Evolutionary conservation across 2,329 filamentous ascomycete species (phyloP).

Genomic region (Pestalotiopsis sp.): DNA sequence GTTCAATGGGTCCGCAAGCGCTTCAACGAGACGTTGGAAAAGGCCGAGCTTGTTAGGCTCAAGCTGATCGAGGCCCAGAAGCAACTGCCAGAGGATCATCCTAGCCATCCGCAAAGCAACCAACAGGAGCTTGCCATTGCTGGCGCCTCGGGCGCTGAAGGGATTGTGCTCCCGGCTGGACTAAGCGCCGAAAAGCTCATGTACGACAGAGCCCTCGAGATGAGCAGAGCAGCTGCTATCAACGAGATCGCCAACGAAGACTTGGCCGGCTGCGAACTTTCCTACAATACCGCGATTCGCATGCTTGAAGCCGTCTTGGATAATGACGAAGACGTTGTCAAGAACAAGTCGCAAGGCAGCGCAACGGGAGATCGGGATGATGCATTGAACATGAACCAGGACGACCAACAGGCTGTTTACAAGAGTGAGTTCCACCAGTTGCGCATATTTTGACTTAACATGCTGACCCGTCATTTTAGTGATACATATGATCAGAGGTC

Average conservation of each 20-base stretch:
- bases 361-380: constrained; percentile 46
- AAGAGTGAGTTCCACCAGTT: constrained; percentile 61
- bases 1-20: constrained; percentile 94
- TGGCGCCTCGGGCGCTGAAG: constrained; percentile 69
- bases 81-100: constrained; percentile 80
- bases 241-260: constrained; percentile 95
- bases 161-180: constrained; percentile 82
- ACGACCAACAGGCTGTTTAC: constrained; percentile 73
- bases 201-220: constrained; percentile 96
- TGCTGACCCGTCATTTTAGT: constrained; percentile 42
- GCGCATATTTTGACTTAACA: neutral
- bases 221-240: constrained; percentile 92
- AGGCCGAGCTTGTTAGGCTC: constrained; percentile 89
- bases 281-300: constrained; percentile 88
- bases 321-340: constrained; percentile 65
- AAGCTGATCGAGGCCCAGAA: constrained; percentile 87
- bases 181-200: constrained; percentile 96
- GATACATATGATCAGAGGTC: constrained; percentile 64
- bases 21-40: constrained; percentile 97
- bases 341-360: constrained; percentile 39
- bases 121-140: constrained; percentile 59
- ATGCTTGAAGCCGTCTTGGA: constrained; percentile 96
- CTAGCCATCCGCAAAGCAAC: constrained; percentile 82
- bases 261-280: constrained; percentile 83
- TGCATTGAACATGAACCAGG: constrained; percentile 60